These are phyloP conservation scores for Tetrapisispora pingtungensis DNA, from an alignment of 805 yeast genomes.

Conservation along the genomic window DNA sequence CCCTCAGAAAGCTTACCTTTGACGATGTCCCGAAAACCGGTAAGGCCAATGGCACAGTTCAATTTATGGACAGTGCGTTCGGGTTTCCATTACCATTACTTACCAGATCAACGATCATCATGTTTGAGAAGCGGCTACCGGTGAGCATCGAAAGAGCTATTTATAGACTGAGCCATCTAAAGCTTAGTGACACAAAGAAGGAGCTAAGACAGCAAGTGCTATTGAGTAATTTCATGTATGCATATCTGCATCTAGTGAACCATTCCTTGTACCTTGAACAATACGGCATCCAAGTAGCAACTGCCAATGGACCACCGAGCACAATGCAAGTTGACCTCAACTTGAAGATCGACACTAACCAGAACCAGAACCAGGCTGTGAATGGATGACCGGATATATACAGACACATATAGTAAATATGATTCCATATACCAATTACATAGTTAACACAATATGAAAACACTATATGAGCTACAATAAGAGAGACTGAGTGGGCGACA, in stretches of 20 bases:
- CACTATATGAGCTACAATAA: too few relatives aligned
- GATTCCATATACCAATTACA: too few relatives aligned
- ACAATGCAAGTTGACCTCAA: too few relatives aligned
- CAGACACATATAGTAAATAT: too few relatives aligned
- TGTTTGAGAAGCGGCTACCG: constrained; percentile 82
- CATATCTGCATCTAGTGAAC: constrained; percentile 87
- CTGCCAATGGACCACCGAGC: too few relatives aligned
- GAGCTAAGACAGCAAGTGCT: constrained; percentile 87
- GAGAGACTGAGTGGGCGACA: too few relatives aligned
- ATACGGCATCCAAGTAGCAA: not conserved
- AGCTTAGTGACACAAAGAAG: constrained; percentile 87
- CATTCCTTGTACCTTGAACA: constrained; percentile 77
- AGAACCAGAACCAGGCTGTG: too few relatives aligned
- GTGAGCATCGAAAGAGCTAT: constrained; percentile 94
- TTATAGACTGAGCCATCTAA: constrained; percentile 83
- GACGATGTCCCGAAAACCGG: constrained; percentile 29
- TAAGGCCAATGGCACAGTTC: constrained; percentile 46
- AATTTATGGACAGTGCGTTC: constrained; percentile 69
- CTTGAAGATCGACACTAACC: too few relatives aligned
- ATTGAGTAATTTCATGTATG: constrained; percentile 93
- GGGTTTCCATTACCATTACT: constrained; percentile 83
- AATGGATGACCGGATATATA: too few relatives aligned
- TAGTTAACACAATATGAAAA: too few relatives aligned
- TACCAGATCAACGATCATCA: constrained; percentile 62
- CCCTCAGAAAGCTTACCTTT: constrained; percentile 28